phyloP scores from a whole-genome alignment of 2,329 filamentous ascomycete species.

The Pochonia chlamydosporia region DNA sequence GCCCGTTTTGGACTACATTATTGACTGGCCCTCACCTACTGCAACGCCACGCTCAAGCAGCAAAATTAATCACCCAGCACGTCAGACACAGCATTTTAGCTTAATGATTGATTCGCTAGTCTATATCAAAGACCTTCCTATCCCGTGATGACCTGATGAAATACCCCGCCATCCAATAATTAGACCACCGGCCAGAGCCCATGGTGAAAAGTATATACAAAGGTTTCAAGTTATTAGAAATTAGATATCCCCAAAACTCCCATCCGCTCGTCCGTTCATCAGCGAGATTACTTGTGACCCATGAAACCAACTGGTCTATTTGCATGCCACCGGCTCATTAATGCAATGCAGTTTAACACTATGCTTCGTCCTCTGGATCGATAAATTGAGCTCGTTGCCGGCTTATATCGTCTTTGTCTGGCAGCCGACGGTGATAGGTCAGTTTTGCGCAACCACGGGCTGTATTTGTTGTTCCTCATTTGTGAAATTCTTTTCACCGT shows the following conservation, averaged over 20 bases:
- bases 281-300: constrained; percentile 4
- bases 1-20: no score
- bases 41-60: no score
- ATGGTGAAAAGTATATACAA: constrained; percentile 7
- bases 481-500: no score
- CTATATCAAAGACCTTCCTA: not conserved
- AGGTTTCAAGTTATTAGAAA: constrained; percentile 6
- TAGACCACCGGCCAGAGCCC: not conserved
- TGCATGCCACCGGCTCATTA: constrained; percentile 6
- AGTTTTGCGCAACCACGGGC: not conserved
- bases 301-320: constrained; percentile 5
- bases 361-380: not conserved
- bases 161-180: not conserved
- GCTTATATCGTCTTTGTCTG: not conserved
- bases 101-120: not conserved
- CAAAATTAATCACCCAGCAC: no score
- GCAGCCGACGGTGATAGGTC: not conserved
- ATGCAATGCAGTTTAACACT: not conserved
- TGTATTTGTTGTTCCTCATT: not conserved
- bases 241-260: constrained; percentile 4
- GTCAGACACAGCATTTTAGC: not conserved
- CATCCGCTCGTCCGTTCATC: not conserved
- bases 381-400: not conserved
- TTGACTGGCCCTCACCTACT: no score
- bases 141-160: not conserved